phyloP scores from a whole-genome alignment of 495 filamentous ascomycete genomes.

The Penicilliopsis zonata region DNA sequence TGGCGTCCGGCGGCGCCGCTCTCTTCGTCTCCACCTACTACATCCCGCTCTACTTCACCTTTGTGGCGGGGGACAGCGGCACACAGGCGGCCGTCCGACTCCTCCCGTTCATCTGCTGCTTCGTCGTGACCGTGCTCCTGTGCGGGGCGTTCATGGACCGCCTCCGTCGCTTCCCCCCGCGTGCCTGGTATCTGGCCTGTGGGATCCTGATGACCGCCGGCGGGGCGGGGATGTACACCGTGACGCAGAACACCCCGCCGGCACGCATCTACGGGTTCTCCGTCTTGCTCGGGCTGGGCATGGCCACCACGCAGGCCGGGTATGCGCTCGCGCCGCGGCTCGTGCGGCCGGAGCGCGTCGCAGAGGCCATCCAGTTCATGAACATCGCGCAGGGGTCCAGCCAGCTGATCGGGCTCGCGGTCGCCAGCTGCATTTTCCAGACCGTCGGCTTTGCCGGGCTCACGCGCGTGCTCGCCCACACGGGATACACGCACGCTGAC shows the following conservation, averaged over 20 bases:
- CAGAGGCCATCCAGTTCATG: slow-evolving; percentile 2
- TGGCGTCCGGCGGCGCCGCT: slow-evolving; percentile 10
- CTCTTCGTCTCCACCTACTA: slow-evolving; percentile 37
- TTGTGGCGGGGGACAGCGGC: slow-evolving; percentile 21
- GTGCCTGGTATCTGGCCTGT: slow-evolving; percentile 37
- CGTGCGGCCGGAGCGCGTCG: slow-evolving; percentile 1
- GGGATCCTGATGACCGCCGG: slow-evolving; percentile 34
- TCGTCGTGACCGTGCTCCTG: slow-evolving; percentile 25
- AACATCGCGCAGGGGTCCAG: slow-evolving; percentile 1
- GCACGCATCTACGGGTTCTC: slow-evolving; percentile 41
- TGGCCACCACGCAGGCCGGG: slow-evolving; percentile 1
- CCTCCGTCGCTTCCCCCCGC: slow-evolving; percentile 39
- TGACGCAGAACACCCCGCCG: slow-evolving; percentile 15
- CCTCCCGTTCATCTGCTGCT: slow-evolving; percentile 13
- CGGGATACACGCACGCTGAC: neutral
- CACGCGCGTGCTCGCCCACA: slow-evolving; percentile 1
- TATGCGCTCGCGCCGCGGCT: slow-evolving; percentile 1
- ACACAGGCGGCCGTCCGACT: slow-evolving; percentile 27
- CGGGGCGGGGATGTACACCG: slow-evolving; percentile 33
- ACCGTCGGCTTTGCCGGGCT: neutral
- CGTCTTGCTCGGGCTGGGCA: slow-evolving; percentile 39
- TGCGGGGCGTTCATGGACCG: slow-evolving; percentile 4
- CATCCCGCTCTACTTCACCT: slow-evolving; percentile 38
- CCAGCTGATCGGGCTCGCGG: slow-evolving; percentile 1
- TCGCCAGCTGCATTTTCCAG: slow-evolving; percentile 2